A percentile compares a stretch with the other conserved stretches of the same genome.
phyloP scores from a whole-genome alignment of 768 basidiomycete species.

The Lyophyllum decastes region DNA sequence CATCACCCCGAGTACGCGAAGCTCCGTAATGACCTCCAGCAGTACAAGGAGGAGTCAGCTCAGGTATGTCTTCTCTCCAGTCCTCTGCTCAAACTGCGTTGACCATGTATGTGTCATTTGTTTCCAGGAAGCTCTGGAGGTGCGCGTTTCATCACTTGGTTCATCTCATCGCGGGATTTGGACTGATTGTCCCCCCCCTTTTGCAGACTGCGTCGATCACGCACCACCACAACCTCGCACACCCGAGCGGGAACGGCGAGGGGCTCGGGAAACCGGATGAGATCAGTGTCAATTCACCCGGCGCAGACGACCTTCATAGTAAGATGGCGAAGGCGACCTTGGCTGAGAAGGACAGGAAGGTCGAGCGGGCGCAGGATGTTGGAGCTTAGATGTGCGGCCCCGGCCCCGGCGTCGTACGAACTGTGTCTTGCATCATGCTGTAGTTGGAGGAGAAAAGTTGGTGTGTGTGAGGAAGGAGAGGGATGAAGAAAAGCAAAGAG shows the following conservation, averaged over 20 bases:
- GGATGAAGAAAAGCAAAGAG: no score
- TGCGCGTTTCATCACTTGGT: background rate
- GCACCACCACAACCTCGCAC: slow-evolving; percentile 45
- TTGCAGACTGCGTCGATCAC: slow-evolving; percentile 43
- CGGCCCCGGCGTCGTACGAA: no score
- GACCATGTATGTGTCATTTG: background rate
- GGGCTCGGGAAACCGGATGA: slow-evolving; percentile 23
- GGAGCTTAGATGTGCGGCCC: background rate
- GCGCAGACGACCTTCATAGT: slow-evolving; percentile 25
- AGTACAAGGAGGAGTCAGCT: slow-evolving; percentile 84
- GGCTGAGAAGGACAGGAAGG: slow-evolving; percentile 18
- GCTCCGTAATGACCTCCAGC: slow-evolving; percentile 58
- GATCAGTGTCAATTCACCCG: slow-evolving; percentile 18
- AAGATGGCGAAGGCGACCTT: slow-evolving; percentile 33
- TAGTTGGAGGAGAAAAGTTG: no score
- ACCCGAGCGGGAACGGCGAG: slow-evolving; percentile 11
- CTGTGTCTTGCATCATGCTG: no score
- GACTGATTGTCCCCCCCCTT: no score
- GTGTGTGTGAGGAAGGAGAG: no score
- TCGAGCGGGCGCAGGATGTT: background rate
- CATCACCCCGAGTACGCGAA: slow-evolving; percentile 42
- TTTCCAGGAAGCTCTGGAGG: slow-evolving; percentile 37
- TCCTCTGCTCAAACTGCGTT: background rate
- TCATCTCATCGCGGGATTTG: no score
- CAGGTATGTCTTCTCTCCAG: slow-evolving; percentile 28